Evolutionary conservation across 78 protist genomes (phyloP).

Genomic region (Neovahlkampfia damariscottae): DNA sequence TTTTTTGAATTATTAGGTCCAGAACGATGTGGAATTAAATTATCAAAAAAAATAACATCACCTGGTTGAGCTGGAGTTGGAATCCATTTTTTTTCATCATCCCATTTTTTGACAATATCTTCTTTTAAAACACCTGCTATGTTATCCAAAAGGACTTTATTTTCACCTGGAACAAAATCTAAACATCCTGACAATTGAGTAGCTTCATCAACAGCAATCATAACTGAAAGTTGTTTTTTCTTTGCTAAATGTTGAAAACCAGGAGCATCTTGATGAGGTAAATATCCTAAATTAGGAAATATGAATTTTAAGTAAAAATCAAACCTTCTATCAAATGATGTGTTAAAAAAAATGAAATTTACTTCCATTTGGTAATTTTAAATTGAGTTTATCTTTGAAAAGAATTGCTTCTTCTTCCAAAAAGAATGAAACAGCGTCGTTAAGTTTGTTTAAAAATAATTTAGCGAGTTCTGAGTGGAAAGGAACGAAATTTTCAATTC

Average conservation of each 20-base stretch:
- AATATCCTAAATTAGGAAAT: no score
- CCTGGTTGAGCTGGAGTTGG: slow-evolving; percentile 15
- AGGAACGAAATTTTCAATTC: slow-evolving; percentile 15
- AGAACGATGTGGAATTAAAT: slow-evolving; percentile 27
- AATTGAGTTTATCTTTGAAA: slow-evolving; percentile 41
- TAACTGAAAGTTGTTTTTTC: slow-evolving; percentile 13
- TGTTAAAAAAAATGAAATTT: no score
- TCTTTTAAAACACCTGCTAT: slow-evolving; percentile 1
- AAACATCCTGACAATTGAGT: slow-evolving; percentile 10
- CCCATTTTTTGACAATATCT: not conserved
- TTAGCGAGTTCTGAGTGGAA: slow-evolving; percentile 3
- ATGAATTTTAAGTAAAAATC: no score
- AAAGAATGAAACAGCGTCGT: not conserved
- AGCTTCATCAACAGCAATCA: not conserved
- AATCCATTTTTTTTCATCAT: slow-evolving; percentile 8
- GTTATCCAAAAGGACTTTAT: not conserved
- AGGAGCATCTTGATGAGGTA: slow-evolving; percentile 26
- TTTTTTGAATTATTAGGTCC: slow-evolving; percentile 4
- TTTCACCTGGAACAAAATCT: slow-evolving; percentile 19
- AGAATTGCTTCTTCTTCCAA: slow-evolving; percentile 25
- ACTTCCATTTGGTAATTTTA: slow-evolving; percentile 29
- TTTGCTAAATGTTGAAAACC: slow-evolving; percentile 15
- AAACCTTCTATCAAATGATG: no score
- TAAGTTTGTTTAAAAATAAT: not conserved
- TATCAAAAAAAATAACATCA: slow-evolving; percentile 26